Evolutionary conservation across 352 stramenopile genomes (phyloP).

Genomic region (Pythium periplocum): DNA sequence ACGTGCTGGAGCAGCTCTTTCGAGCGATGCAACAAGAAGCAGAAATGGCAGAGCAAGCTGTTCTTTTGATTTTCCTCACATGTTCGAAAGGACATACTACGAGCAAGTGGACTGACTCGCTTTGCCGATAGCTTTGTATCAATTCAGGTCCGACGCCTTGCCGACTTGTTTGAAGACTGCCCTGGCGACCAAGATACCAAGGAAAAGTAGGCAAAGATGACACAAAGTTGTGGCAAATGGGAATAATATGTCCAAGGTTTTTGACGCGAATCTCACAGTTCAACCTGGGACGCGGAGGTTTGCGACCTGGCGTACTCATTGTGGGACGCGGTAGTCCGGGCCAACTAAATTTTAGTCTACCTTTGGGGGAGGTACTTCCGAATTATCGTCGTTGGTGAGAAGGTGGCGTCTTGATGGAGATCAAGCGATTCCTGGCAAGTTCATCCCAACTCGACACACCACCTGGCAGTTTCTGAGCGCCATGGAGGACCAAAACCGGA

Average conservation of each 20-base stretch:
- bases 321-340: no score
- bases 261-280: no score
- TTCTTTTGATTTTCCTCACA: background rate
- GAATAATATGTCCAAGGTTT: no score
- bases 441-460: no score
- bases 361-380: no score
- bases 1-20: background rate
- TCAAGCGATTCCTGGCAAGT: no score
- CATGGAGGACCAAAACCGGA: background rate
- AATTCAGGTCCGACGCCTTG: background rate
- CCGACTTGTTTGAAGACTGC: background rate
- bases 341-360: no score
- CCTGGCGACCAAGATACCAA: background rate
- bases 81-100: background rate
- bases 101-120: background rate
- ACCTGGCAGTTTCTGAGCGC: background rate
- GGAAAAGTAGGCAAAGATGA: background rate
- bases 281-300: no score
- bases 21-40: background rate
- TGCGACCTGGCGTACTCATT: no score
- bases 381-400: no score
- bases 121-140: background rate
- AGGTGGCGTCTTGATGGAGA: no score
- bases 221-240: background rate
- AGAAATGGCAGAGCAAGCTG: background rate